A percentile compares a stretch with the other conserved stretches of the same genome.
Conservation (phyloP, 495 filamentous ascomycete genomes). For the Trypethelium eluteriae region DNA sequence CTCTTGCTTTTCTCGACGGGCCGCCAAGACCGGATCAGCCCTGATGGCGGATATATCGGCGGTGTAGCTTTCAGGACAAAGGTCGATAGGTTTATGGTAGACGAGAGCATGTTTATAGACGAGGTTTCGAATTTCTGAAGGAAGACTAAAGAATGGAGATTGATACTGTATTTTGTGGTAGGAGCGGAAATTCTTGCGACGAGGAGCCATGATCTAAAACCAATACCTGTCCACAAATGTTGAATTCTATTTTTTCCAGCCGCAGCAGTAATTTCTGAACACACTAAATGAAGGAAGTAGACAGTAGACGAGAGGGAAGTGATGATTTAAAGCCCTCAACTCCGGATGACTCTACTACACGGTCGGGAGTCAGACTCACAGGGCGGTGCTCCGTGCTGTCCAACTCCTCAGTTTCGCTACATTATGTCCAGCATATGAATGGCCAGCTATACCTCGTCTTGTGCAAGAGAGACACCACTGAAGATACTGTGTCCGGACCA, state of each 20-base stretch:
- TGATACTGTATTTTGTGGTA: background rate
- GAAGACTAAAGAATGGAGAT: background rate
- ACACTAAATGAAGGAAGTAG: too few species aligned
- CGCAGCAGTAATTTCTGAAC: too few species aligned
- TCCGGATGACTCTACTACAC: background rate
- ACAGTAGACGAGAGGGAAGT: too few species aligned
- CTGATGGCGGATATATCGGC: background rate
- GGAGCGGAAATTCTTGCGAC: background rate
- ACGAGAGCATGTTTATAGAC: background rate
- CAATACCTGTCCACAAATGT: too few species aligned
- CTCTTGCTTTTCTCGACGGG: background rate
- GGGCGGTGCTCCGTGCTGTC: too few species aligned
- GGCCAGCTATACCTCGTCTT: too few species aligned
- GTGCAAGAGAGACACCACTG: too few species aligned
- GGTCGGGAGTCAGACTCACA: background rate
- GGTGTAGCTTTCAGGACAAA: background rate
- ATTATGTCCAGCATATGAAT: too few species aligned
- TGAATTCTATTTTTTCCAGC: too few species aligned
- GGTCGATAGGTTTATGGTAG: slow-evolving; percentile 3
- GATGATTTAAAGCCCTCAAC: too few species aligned
- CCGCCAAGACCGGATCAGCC: background rate
- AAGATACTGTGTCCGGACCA: too few species aligned
- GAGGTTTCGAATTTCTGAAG: background rate
- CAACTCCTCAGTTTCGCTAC: too few species aligned
- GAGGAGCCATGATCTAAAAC: background rate